Percentiles rank a stretch among this genome's conserved stretches.
These are phyloP conservation scores for Arthroderma uncinatum DNA, from an alignment of 2,329 filamentous ascomycete genomes.

Conservation along the genomic window DNA sequence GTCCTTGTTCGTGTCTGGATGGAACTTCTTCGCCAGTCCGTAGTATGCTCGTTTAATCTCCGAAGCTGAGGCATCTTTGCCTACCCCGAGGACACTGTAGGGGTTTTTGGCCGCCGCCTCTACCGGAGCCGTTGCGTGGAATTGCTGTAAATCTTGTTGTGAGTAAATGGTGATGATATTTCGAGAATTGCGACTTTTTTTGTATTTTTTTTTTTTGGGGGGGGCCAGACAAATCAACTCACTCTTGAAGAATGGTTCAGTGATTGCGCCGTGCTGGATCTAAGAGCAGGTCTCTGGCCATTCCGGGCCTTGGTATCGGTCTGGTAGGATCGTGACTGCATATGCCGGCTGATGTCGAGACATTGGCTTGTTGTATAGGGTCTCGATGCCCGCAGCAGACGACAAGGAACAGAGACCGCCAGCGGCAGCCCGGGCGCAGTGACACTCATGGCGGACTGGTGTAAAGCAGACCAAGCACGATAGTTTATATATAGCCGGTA, in stretches of 20 bases:
- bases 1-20: slow-evolving; percentile 97
- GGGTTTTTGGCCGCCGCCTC: slow-evolving; percentile 74
- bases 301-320: slow-evolving; percentile 19
- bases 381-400: slow-evolving; percentile 32
- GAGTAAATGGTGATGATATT: slow-evolving; percentile 4
- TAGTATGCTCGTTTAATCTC: slow-evolving; percentile 99
- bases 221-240: slow-evolving; percentile 13
- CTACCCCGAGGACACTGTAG: slow-evolving; percentile 75
- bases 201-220: background rate
- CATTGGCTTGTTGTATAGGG: slow-evolving; percentile 31
- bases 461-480: background rate
- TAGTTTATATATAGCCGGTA: background rate
- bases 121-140: slow-evolving; percentile 42
- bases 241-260: slow-evolving; percentile 23
- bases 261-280: slow-evolving; percentile 18
- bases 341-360: slow-evolving; percentile 22
- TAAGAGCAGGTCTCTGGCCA: slow-evolving; percentile 21
- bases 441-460: background rate
- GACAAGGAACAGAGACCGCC: slow-evolving; percentile 33
- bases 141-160: slow-evolving; percentile 22
- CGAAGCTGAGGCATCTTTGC: slow-evolving; percentile 63
- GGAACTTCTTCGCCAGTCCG: slow-evolving; percentile 90
- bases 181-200: background rate
- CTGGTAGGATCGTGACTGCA: slow-evolving; percentile 30
- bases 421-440: slow-evolving; percentile 29